Percentiles rank a stretch among this genome's conserved stretches.
phyloP scores from a whole-genome alignment of 2,329 filamentous ascomycete genomes.

The Diplodia mutila region DNA sequence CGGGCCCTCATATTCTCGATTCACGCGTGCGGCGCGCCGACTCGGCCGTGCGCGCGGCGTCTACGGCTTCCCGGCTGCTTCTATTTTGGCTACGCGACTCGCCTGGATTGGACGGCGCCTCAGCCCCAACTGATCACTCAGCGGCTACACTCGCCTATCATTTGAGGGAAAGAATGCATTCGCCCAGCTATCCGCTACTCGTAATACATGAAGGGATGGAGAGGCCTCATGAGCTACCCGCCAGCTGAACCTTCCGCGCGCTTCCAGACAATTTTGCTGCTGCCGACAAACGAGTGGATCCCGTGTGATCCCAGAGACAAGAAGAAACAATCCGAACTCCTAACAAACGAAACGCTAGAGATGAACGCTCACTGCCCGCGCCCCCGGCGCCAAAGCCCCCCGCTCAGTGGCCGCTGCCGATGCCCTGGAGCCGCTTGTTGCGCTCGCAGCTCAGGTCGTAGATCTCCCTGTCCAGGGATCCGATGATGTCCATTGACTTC shows the following conservation, averaged over 20 bases:
- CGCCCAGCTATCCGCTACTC: conserved; percentile 35
- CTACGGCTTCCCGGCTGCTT: conserved; percentile 23
- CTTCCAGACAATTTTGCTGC: conserved; percentile 31
- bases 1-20: conserved; percentile 19
- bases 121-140: conserved; percentile 42
- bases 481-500: conserved; percentile 73
- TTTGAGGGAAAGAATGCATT: conserved; percentile 35
- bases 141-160: conserved; percentile 44
- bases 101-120: conserved; percentile 44
- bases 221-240: conserved; percentile 25
- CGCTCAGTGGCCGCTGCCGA: conserved; percentile 31
- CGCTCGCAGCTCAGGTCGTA: conserved; percentile 64
- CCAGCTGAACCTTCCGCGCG: conserved; percentile 33
- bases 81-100: conserved; percentile 42
- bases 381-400: conserved; percentile 28
- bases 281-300: conserved; percentile 37
- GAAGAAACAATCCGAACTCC: conserved; percentile 22
- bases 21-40: conserved; percentile 29
- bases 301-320: conserved; percentile 32
- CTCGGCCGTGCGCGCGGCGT: conserved; percentile 32
- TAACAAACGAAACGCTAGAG: conserved; percentile 24
- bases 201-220: conserved; percentile 30
- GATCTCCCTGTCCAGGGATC: conserved; percentile 72
- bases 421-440: conserved; percentile 40
- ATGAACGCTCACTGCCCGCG: conserved; percentile 14